phyloP scores from a whole-genome alignment of 805 yeast species.

The Spathaspora gorwiae region DNA sequence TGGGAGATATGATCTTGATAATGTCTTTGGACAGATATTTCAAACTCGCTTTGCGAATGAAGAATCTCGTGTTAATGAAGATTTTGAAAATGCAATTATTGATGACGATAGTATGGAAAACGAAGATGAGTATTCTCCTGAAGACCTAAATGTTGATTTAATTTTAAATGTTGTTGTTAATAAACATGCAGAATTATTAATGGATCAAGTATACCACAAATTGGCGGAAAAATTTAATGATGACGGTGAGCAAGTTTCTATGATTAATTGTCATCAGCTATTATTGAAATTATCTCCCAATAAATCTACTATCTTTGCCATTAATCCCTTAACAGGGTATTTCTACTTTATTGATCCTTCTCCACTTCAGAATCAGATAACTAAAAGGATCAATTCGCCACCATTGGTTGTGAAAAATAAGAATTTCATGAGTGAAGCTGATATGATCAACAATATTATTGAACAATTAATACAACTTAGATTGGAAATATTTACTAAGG shows the following conservation, averaged over 20 bases:
- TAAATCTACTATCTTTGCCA: conserved; percentile 32
- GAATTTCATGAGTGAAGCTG: conserved; percentile 24
- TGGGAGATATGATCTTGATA: conserved; percentile 33
- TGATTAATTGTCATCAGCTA: conserved; percentile 30
- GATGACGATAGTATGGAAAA: conserved; percentile 7
- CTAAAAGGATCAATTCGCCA: conserved; percentile 26
- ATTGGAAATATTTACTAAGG: conserved; percentile 45
- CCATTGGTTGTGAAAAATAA: conserved; percentile 15
- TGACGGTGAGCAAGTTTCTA: conserved; percentile 8
- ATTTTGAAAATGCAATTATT: conserved; percentile 14
- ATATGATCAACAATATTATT: conserved; percentile 28
- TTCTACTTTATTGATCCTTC: conserved; percentile 39
- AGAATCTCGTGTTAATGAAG: conserved; percentile 8
- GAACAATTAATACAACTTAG: conserved; percentile 42
- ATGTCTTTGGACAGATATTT: conserved; percentile 11
- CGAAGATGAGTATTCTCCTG: conserved; percentile 15
- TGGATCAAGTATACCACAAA: conserved; percentile 17
- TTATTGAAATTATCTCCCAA: conserved; percentile 26
- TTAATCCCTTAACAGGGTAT: conserved; percentile 37
- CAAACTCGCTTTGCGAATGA: background rate
- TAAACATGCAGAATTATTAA: conserved; percentile 34
- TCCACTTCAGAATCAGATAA: conserved; percentile 28
- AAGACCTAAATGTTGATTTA: conserved; percentile 32
- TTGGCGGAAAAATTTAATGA: conserved; percentile 10
- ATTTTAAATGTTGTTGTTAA: conserved; percentile 33